Base-by-base conservation (phyloP, 495 filamentous ascomycete genomes). In the Hypoxylon lienhwacheense region DNA sequence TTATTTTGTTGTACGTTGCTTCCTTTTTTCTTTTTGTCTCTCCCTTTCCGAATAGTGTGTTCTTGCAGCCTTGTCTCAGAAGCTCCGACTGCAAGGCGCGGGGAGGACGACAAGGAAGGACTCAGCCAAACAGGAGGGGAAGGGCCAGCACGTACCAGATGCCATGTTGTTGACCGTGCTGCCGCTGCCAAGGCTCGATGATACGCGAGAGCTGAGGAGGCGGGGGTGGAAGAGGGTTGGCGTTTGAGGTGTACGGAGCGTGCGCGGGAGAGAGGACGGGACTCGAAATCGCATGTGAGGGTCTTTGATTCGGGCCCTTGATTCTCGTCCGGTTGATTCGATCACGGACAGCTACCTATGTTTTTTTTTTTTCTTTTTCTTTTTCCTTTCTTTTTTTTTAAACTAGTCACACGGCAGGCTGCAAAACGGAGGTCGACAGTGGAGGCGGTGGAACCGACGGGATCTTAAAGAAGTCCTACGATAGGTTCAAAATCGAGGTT, bases 151-250 rank as follows among this genome's bases (percentile, higher is more conserved):
- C 64, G 29, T 67, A 78, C 75, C 64, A 19, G 73, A 65, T 59
- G 75, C 71, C 76, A 79, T 79, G 56, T 64, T 73, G 60, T 58
- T 59, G 37, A 44, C 42, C 37, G 35, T 37, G 52, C 45, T 43
- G 10, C 20, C 20, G 4, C 28, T 25, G 51, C 28, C 16, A 19
- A 37, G 7, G 22, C 8, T 21, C 21, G 34, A 17, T 34, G 57
- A 47, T 35, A 35, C 28, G 34, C 29, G 7, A 43, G 31, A 25
- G 26, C 57, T 39, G 29, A 21, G 16, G 46, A 31, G 20, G 46
- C 14, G 28, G 36, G 50, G 34, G 21, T 6, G 17, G 41, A 32
- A 15, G 7, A 14, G 6, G 3, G 51, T n/a, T n/a, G 28, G 22
- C 36, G 41, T 33, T 34, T 29, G n/a, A 34, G 16, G 16, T 15